phyloP scores from a whole-genome alignment of 345 rosid genomes.

The Brassica nigra region DNA sequence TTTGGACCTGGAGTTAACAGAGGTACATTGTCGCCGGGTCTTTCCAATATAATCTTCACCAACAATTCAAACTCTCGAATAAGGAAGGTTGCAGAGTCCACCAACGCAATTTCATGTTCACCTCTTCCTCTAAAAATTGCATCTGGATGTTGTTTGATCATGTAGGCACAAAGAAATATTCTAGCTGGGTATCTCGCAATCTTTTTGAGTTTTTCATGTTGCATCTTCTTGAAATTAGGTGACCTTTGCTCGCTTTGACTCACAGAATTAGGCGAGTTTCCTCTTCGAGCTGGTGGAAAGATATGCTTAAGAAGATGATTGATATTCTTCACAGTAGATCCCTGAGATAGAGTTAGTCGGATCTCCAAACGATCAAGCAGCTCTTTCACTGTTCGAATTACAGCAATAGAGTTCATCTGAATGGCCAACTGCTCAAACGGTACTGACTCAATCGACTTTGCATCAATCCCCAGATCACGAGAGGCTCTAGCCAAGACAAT shows the following conservation, averaged over 20 bases:
- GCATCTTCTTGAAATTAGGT: constrained; percentile 41
- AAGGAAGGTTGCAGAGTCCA: constrained; percentile 68
- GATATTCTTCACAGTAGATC: constrained; percentile 55
- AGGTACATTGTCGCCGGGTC: constrained; percentile 66
- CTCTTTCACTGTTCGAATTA: constrained; percentile 61
- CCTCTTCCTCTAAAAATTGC: constrained; percentile 89
- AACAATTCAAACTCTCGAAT: constrained; percentile 70
- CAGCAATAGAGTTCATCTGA: constrained; percentile 65
- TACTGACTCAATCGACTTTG: constrained; percentile 52
- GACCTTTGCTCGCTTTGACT: constrained; percentile 59
- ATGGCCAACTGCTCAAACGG: constrained; percentile 86
- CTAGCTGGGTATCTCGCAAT: constrained; percentile 77
- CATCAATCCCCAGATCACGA: constrained; percentile 59
- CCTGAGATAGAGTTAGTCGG: constrained; percentile 49
- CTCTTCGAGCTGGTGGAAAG: constrained; percentile 60
- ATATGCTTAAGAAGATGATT: constrained; percentile 86
- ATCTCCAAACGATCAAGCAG: constrained; percentile 85
- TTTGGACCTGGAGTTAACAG: constrained; percentile 43
- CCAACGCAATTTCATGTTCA: constrained; percentile 73
- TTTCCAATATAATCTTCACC: constrained; percentile 66
- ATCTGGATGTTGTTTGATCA: constrained; percentile 92
- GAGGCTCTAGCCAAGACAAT: constrained; percentile 63
- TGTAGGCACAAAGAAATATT: constrained; percentile 87
- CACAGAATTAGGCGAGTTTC: constrained; percentile 48
- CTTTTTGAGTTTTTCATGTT: constrained; percentile 44